A percentile compares a stretch with the other conserved stretches of the same genome.
phyloP scores from a whole-genome alignment of 2,329 filamentous ascomycete species.

The Arthrobotrys iridis region DNA sequence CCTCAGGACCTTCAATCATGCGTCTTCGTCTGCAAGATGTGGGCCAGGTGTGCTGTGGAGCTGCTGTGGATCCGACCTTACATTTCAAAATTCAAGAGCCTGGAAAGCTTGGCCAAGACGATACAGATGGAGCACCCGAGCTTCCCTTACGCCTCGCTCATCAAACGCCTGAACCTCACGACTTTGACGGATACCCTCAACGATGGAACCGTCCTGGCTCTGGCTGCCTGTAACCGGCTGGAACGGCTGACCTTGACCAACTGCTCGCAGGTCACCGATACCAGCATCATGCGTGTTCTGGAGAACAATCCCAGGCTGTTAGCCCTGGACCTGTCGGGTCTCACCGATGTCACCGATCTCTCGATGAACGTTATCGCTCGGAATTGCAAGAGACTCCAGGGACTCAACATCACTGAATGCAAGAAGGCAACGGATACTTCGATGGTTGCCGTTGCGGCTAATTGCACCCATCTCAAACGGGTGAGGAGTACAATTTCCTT shows the following conservation, averaged over 20 bases:
- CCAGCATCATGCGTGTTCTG: conserved; percentile 81
- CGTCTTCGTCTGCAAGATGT: conserved; percentile 93
- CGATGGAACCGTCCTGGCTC: conserved; percentile 86
- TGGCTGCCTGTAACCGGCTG: conserved; percentile 85
- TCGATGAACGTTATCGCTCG: conserved; percentile 81
- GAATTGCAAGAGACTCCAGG: conserved; percentile 86
- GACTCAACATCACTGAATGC: conserved; percentile 90
- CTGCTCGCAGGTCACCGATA: conserved; percentile 84
- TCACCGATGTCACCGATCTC: conserved; percentile 80
- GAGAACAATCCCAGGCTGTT: conserved; percentile 81
- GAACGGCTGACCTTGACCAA: conserved; percentile 93
- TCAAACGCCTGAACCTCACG: conserved; percentile 91
- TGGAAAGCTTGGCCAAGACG: conserved; percentile 81
- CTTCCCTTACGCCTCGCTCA: conserved; percentile 88
- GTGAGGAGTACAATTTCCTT: conserved; percentile 43
- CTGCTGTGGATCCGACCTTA: conserved; percentile 93
- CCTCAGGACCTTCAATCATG: conserved; percentile 82
- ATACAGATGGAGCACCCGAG: conserved; percentile 77
- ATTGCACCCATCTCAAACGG: conserved; percentile 78
- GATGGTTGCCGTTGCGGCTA: conserved; percentile 80
- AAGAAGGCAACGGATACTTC: conserved; percentile 85
- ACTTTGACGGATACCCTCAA: conserved; percentile 79
- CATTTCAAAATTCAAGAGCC: conserved; percentile 85
- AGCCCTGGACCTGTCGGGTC: conserved; percentile 86
- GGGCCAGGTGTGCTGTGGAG: conserved; percentile 91